phyloP scores from a whole-genome alignment of 75 land plant genomes.

The Larix kaempferi region DNA sequence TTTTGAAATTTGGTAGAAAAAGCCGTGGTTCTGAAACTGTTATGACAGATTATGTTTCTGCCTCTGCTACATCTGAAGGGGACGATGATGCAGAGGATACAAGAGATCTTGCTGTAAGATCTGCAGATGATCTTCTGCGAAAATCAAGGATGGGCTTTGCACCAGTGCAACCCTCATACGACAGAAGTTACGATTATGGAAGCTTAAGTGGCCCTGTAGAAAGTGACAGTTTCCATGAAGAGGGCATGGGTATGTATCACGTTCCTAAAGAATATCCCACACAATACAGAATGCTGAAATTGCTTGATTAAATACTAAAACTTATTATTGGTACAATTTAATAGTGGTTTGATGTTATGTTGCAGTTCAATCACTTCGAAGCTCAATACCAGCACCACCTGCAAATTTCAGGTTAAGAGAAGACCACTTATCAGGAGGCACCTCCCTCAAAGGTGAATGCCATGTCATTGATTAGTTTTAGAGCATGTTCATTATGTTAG shows the following conservation, averaged over 20 bases:
- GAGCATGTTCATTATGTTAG: conserved; percentile 34
- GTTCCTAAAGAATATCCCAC: background rate
- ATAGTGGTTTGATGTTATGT: conserved; percentile 2
- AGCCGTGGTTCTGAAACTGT: conserved; percentile 47
- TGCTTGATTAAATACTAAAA: background rate
- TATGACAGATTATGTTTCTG: conserved; percentile 42
- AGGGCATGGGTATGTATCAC: background rate
- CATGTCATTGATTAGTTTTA: conserved; percentile 31
- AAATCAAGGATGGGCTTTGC: conserved; percentile 33
- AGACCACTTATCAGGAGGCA: background rate
- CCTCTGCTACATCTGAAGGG: conserved; percentile 59
- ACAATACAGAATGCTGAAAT: background rate
- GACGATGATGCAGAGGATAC: conserved; percentile 59
- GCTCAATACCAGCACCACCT: conserved; percentile 83
- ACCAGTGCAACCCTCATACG: background rate
- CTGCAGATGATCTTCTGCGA: conserved; percentile 25
- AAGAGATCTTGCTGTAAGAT: conserved; percentile 24
- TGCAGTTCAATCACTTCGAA: conserved; percentile 65
- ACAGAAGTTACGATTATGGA: background rate
- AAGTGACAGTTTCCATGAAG: background rate
- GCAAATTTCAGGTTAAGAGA: conserved; percentile 59
- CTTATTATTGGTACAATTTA: background rate
- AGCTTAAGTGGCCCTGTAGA: conserved; percentile 3
- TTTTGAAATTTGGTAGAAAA: conserved; percentile 90
- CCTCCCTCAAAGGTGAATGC: conserved; percentile 7